A percentile compares a stretch with the other conserved stretches of the same genome.
These are phyloP conservation scores for Bjerkandera adusta DNA, from an alignment of 1,284 basidiomycete species.

Conservation along the genomic window DNA sequence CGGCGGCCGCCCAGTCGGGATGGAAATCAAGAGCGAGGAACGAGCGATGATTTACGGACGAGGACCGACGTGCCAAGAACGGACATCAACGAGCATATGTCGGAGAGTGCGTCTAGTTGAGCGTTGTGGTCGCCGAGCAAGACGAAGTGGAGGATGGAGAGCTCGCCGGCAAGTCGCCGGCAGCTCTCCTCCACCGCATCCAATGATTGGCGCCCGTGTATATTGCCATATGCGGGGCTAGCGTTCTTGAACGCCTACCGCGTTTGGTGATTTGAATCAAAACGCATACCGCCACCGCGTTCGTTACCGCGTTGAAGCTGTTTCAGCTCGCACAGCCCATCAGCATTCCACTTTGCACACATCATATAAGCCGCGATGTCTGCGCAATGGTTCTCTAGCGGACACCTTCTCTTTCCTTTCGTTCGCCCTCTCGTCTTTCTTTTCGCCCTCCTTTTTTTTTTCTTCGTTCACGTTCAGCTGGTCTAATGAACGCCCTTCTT, in stretches of 20 bases:
- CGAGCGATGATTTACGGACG: too few species aligned
- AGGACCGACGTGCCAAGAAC: too few species aligned
- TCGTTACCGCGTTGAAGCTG: conserved; percentile 10
- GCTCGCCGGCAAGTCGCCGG: background rate
- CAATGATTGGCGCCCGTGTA: background rate
- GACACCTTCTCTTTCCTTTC: conserved; percentile 13
- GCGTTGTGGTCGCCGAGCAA: too few species aligned
- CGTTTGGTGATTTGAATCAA: too few species aligned
- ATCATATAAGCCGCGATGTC: conserved; percentile 2
- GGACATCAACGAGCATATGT: too few species aligned
- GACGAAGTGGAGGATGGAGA: too few species aligned
- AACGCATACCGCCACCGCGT: conserved; percentile 3
- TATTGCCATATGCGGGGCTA: background rate
- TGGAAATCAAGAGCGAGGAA: too few species aligned
- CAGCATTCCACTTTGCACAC: background rate
- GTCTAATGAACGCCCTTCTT: conserved; percentile 25
- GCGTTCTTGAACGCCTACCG: background rate
- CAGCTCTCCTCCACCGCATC: conserved; percentile 1
- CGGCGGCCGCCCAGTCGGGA: too few species aligned
- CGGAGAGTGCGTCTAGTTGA: too few species aligned
- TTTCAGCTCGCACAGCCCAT: conserved; percentile 15
- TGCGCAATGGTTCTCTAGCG: conserved; percentile 8
- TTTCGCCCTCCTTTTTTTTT: conserved; percentile 11
- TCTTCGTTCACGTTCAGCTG: conserved; percentile 17
- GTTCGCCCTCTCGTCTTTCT: conserved; percentile 16